Conservation (phyloP, 768 basidiomycete genomes). For the Calvatia gigantea region DNA sequence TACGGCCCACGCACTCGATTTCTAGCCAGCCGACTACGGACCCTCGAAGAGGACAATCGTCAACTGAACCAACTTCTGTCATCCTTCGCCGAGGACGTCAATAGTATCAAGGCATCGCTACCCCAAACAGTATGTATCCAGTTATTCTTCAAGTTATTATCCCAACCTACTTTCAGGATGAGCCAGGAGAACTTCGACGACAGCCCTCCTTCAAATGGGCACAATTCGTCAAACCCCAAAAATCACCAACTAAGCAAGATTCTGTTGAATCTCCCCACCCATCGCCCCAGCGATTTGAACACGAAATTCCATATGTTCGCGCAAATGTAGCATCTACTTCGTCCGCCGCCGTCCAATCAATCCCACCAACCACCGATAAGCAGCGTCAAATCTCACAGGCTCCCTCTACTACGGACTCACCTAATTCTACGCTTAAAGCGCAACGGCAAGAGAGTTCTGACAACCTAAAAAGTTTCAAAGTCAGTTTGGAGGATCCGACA, state of each 20-base stretch:
- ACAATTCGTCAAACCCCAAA: conserved; percentile 68
- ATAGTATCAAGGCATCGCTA: conserved; percentile 33
- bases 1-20: background rate
- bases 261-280: conserved; percentile 69
- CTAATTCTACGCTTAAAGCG: conserved; percentile 40
- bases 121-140: conserved; percentile 34
- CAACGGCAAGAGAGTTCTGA: conserved; percentile 63
- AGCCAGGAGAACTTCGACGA: conserved; percentile 50
- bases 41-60: conserved; percentile 77
- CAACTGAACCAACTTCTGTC: conserved; percentile 61
- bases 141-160: conserved; percentile 8
- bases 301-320: conserved; percentile 51
- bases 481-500: conserved; percentile 95
- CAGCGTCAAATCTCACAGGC: conserved; percentile 19
- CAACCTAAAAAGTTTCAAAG: conserved; percentile 93
- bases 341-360: conserved; percentile 18
- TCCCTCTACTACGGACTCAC: conserved; percentile 26
- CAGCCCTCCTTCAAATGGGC: conserved; percentile 92
- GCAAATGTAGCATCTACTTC: conserved; percentile 25
- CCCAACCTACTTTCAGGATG: conserved; percentile 25
- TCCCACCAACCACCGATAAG: conserved; percentile 27
- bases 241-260: conserved; percentile 78
- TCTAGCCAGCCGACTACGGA: conserved; percentile 63
- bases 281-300: conserved; percentile 76
- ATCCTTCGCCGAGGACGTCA: conserved; percentile 65